These are phyloP conservation scores for Sugiyamaella floridensis DNA, from an alignment of 805 yeast species.

Conservation along the genomic window DNA sequence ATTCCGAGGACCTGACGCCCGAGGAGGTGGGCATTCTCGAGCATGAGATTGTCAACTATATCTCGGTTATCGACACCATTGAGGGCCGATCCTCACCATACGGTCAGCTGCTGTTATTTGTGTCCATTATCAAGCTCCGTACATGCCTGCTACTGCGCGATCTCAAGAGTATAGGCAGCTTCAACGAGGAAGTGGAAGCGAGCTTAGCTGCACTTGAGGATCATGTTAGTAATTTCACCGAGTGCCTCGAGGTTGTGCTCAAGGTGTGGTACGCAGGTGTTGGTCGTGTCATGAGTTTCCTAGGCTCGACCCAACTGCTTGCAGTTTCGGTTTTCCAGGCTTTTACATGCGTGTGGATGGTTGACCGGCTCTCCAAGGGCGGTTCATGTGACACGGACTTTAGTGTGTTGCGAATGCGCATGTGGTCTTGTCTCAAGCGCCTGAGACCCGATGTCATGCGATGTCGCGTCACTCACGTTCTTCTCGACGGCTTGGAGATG, in stretches of 20 bases:
- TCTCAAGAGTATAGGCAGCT: neutral
- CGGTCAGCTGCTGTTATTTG: slow-evolving; percentile 8
- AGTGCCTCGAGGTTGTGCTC: neutral
- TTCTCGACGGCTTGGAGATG: neutral
- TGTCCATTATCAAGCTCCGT: slow-evolving; percentile 6
- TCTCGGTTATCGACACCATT: slow-evolving; percentile 2
- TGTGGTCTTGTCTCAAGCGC: neutral
- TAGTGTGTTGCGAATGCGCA: neutral
- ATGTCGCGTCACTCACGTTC: neutral
- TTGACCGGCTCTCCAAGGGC: neutral
- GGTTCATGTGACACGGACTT: neutral
- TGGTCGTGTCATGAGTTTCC: neutral
- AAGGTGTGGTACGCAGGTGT: neutral
- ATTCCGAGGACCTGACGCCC: neutral
- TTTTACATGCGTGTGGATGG: slow-evolving; percentile 6
- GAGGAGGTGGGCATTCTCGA: neutral
- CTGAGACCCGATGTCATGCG: neutral
- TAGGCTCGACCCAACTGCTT: slow-evolving; percentile 2
- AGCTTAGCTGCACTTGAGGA: neutral
- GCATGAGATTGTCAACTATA: slow-evolving; percentile 1
- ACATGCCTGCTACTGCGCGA: slow-evolving; percentile 3
- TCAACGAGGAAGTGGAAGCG: neutral
- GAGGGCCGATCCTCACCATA: slow-evolving; percentile 7
- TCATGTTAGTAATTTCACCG: neutral
- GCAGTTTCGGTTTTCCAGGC: slow-evolving; percentile 8